These are phyloP conservation scores for Quercus gilva DNA, from an alignment of 306 rosid species.

Conservation along the genomic window DNA sequence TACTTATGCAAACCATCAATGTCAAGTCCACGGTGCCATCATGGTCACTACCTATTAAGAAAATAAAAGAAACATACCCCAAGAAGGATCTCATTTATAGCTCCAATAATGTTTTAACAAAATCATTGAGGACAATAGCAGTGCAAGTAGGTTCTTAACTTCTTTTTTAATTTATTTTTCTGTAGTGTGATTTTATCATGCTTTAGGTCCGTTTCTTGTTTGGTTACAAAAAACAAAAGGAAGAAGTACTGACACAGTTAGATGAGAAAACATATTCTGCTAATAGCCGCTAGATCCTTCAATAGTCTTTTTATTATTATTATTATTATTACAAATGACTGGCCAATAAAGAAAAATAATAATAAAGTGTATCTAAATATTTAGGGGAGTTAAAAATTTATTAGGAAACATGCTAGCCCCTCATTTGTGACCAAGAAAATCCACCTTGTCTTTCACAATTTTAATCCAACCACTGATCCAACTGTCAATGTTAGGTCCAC, in stretches of 20 bases:
- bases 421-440: neutral
- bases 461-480: neutral
- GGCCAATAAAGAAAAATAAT: neutral
- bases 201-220: too few relatives aligned
- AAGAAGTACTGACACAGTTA: too few relatives aligned
- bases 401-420: neutral
- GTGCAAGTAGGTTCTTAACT: too few relatives aligned
- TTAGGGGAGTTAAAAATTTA: neutral
- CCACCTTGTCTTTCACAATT: neutral
- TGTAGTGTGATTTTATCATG: too few relatives aligned
- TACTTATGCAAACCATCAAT: neutral
- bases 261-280: too few relatives aligned
- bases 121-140: neutral
- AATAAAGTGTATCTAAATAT: neutral
- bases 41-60: neutral
- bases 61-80: neutral
- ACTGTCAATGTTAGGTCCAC: too few relatives aligned
- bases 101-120: neutral
- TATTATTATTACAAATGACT: neutral
- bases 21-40: neutral
- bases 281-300: neutral
- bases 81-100: neutral
- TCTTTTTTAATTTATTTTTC: too few relatives aligned
- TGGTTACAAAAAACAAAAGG: too few relatives aligned
- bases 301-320: neutral